A percentile compares a stretch with the other conserved stretches of the same genome.
phyloP scores from a whole-genome alignment of 768 basidiomycete genomes.

The Trametes cubensis region DNA sequence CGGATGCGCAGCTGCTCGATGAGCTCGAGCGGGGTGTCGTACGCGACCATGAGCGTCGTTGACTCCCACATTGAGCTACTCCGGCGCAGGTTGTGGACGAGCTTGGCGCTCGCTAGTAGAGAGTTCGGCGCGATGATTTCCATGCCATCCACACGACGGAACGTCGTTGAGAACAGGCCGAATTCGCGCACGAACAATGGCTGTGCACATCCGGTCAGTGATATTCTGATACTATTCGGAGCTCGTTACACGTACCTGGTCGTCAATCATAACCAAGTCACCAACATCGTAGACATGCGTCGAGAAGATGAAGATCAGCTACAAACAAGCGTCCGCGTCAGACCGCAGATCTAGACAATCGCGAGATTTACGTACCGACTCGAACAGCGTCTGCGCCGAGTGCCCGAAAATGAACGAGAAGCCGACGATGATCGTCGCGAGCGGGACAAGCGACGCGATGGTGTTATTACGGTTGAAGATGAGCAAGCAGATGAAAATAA shows the following conservation, averaged over 20 bases:
- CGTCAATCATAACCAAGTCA: constrained; percentile 81
- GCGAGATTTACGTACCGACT: constrained; percentile 56
- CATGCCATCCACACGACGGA: constrained; percentile 79
- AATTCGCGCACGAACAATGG: constrained; percentile 70
- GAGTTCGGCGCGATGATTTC: constrained; percentile 81
- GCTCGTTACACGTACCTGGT: constrained; percentile 44
- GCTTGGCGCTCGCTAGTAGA: constrained; percentile 65
- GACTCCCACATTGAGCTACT: constrained; percentile 81
- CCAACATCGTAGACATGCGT: constrained; percentile 88
- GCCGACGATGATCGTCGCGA: constrained; percentile 79
- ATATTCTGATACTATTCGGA: background rate
- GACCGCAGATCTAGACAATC: background rate
- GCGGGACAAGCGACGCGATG: constrained; percentile 71
- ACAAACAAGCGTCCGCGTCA: background rate
- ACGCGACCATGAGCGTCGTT: constrained; percentile 65
- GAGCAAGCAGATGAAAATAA: constrained; percentile 71
- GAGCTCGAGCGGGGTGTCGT: constrained; percentile 69
- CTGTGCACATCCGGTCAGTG: constrained; percentile 29
- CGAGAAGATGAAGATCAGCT: constrained; percentile 85
- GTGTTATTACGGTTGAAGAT: constrained; percentile 73
- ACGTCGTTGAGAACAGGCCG: constrained; percentile 78
- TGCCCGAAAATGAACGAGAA: constrained; percentile 87
- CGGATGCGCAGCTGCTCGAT: constrained; percentile 64
- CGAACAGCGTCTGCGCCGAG: constrained; percentile 77
- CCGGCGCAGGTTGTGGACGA: constrained; percentile 78